These are phyloP conservation scores for Penicillium fimorum DNA, from an alignment of 495 filamentous ascomycete genomes.

Conservation along the genomic window DNA sequence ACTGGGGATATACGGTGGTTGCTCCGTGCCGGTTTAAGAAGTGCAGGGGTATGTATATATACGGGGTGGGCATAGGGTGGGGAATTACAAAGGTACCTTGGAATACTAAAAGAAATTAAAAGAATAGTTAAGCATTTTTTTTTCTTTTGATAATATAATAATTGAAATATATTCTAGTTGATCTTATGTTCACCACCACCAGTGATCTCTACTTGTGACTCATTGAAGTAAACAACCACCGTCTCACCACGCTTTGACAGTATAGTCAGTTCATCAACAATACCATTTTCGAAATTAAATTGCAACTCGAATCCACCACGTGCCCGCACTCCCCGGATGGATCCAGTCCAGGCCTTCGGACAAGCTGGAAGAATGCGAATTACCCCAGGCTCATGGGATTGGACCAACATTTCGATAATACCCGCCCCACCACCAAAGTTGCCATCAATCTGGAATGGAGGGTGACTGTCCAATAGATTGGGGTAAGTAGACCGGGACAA, in stretches of 20 bases:
- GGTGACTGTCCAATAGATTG: slow-evolving; percentile 45
- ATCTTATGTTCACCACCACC: slow-evolving; percentile 14
- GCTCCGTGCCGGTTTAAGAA: slow-evolving; percentile 21
- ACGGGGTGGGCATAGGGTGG: background rate
- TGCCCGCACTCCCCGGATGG: slow-evolving; percentile 38
- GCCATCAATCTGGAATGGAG: slow-evolving; percentile 52
- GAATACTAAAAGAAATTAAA: background rate
- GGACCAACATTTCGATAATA: slow-evolving; percentile 51
- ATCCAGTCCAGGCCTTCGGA: slow-evolving; percentile 38
- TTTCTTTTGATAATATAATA: background rate
- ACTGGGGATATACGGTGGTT: background rate
- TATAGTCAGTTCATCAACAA: slow-evolving; percentile 22
- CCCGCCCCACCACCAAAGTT: slow-evolving; percentile 51
- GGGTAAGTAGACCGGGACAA: slow-evolving; percentile 39
- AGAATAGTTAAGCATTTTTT: background rate
- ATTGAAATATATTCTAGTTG: background rate
- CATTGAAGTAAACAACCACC: slow-evolving; percentile 23
- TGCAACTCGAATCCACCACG: slow-evolving; percentile 44
- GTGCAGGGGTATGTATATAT: background rate
- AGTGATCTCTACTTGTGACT: slow-evolving; percentile 11
- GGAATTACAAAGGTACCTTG: background rate
- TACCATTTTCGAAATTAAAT: slow-evolving; percentile 34
- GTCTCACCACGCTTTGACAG: slow-evolving; percentile 16
- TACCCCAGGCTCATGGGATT: slow-evolving; percentile 44
- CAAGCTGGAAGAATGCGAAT: slow-evolving; percentile 47